Evolutionary conservation across 768 basidiomycete species (phyloP).

Genomic region (Leccinum truebloodii): DNA sequence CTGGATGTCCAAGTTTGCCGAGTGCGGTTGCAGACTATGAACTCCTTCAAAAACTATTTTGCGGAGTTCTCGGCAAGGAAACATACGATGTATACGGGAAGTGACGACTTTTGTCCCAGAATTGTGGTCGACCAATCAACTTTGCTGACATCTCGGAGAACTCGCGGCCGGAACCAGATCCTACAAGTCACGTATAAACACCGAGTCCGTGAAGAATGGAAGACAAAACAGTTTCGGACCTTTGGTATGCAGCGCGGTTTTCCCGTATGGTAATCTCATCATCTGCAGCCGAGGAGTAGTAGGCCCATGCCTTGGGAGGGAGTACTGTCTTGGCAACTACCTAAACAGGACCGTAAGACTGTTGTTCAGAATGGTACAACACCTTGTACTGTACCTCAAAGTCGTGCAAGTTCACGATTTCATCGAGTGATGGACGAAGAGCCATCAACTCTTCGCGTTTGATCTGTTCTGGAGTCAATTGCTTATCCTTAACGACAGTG

Average conservation of each 20-base stretch:
- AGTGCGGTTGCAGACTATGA: slow-evolving; percentile 77
- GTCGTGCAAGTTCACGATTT: slow-evolving; percentile 88
- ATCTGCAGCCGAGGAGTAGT: slow-evolving; percentile 90
- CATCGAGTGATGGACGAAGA: slow-evolving; percentile 66
- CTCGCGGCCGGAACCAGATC: slow-evolving; percentile 86
- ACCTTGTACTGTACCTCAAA: slow-evolving; percentile 72
- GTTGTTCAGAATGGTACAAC: too few relatives aligned
- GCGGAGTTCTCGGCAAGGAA: slow-evolving; percentile 25
- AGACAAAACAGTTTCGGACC: slow-evolving; percentile 40
- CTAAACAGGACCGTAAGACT: slow-evolving; percentile 36
- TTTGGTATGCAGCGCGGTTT: slow-evolving; percentile 86
- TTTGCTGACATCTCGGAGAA: slow-evolving; percentile 76
- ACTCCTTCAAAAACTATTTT: neutral
- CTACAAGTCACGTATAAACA: slow-evolving; percentile 31
- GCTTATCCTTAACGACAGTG: slow-evolving; percentile 62
- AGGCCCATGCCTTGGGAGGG: slow-evolving; percentile 87
- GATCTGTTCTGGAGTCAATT: slow-evolving; percentile 68
- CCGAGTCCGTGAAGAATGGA: neutral
- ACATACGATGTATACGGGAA: slow-evolving; percentile 77
- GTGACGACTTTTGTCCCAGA: slow-evolving; percentile 67
- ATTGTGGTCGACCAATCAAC: slow-evolving; percentile 85
- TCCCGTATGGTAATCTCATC: slow-evolving; percentile 88
- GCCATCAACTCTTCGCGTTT: slow-evolving; percentile 59
- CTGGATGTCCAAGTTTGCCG: slow-evolving; percentile 94
- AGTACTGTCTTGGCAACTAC: slow-evolving; percentile 80